These are phyloP conservation scores for sorghum (Sorghum bicolor) DNA, from an alignment of 176 grass and related monocot genomes.

Conservation along the genomic window DNA sequence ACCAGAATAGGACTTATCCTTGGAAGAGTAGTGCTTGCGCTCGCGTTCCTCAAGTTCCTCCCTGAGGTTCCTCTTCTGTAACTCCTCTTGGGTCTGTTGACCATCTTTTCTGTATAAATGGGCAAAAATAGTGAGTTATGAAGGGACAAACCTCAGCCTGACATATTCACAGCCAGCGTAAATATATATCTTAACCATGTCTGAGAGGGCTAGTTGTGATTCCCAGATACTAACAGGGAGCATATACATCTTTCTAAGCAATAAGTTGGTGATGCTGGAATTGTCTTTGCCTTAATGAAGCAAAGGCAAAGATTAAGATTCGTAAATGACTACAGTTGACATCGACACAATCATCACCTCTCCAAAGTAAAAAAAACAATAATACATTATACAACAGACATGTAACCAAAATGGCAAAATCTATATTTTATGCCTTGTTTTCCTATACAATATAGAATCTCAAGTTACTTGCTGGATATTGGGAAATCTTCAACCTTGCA, in stretches of 20 bases:
- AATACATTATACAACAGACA: not conserved
- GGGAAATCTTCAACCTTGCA: not conserved
- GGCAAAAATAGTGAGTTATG: not conserved
- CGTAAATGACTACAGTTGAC: not conserved
- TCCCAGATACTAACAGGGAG: not conserved
- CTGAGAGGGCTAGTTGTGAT: not conserved
- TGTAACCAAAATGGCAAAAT: not conserved
- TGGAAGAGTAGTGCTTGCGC: constrained; percentile 74
- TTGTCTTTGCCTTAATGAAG: not conserved
- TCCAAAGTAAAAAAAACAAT: not conserved
- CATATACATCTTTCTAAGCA: not conserved
- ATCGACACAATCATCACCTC: not conserved
- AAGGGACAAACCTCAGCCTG: not conserved
- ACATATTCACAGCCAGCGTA: not conserved
- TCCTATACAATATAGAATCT: not conserved
- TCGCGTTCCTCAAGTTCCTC: constrained; percentile 97
- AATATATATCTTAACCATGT: not conserved
- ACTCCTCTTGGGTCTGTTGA: constrained; percentile 87
- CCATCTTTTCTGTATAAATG: constrained; percentile 77
- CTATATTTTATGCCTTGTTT: not conserved
- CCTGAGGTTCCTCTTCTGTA: constrained; percentile 91
- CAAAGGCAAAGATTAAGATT: not conserved
- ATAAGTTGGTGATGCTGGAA: not conserved
- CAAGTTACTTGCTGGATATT: not conserved
- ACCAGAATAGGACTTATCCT: constrained; percentile 90